Evolutionary conservation across 805 yeast species (phyloP).

Genomic region (Saturnispora sanitii): DNA sequence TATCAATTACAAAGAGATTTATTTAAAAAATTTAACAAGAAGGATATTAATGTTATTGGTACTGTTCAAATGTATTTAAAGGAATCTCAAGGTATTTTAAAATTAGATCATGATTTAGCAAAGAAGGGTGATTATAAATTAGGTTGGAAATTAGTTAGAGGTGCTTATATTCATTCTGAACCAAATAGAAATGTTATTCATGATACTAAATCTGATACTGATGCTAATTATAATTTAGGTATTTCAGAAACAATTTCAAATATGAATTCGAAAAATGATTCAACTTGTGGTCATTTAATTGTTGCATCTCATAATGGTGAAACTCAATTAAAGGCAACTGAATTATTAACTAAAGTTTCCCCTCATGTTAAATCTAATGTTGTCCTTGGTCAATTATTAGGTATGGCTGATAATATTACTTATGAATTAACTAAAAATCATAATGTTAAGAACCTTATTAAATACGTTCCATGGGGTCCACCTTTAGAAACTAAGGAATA

Average conservation of each 20-base stretch:
- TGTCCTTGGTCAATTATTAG: slow-evolving; percentile 81
- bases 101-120: slow-evolving; percentile 58
- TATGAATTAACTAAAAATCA: slow-evolving; percentile 58
- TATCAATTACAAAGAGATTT: slow-evolving; percentile 80
- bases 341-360: slow-evolving; percentile 30
- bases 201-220: slow-evolving; percentile 72
- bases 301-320: slow-evolving; percentile 85
- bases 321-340: slow-evolving; percentile 66
- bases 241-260: slow-evolving; percentile 51
- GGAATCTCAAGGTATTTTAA: slow-evolving; percentile 53
- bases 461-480: slow-evolving; percentile 98
- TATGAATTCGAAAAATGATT: slow-evolving; percentile 33
- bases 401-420: slow-evolving; percentile 91
- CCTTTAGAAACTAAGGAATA: slow-evolving; percentile 89
- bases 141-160: slow-evolving; percentile 87
- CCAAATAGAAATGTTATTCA: slow-evolving; percentile 65
- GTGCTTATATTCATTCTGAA: slow-evolving; percentile 92
- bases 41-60: slow-evolving; percentile 67
- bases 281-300: slow-evolving; percentile 63
- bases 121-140: slow-evolving; percentile 50
- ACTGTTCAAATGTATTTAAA: slow-evolving; percentile 88
- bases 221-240: slow-evolving; percentile 62
- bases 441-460: slow-evolving; percentile 66
- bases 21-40: slow-evolving; percentile 61
- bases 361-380: slow-evolving; percentile 43